Evolutionary conservation across 2,329 filamentous ascomycete species (phyloP).

Genomic region (Coleophoma eucalyptorum): DNA sequence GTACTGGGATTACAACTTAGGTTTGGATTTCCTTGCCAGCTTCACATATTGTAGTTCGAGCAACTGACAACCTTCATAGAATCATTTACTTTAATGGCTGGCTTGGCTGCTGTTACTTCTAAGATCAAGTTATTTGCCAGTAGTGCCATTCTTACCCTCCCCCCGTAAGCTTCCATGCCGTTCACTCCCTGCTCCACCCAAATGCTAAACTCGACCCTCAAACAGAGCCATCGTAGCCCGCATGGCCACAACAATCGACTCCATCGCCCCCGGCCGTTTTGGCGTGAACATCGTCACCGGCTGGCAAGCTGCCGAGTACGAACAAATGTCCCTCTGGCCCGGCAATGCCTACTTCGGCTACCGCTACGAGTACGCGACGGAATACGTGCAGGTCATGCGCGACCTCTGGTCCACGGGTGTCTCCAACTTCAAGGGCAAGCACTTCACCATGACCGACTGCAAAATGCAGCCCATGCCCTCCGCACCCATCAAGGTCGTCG

Average conservation of each 20-base stretch:
- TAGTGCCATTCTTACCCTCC: conserved; percentile 21
- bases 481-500: conserved; percentile 19
- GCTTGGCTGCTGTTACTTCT: conserved; percentile 22
- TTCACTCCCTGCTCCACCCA: no score
- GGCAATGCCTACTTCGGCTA: conserved; percentile 22
- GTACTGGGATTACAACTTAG: conserved; percentile 26
- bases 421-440: conserved; percentile 24
- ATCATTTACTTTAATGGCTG: conserved; percentile 26
- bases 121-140: conserved; percentile 25
- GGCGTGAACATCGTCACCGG: conserved; percentile 27
- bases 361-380: conserved; percentile 25
- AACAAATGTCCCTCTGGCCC: conserved; percentile 26
- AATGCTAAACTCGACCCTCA: no score
- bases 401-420: conserved; percentile 24
- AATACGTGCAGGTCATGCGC: conserved; percentile 25
- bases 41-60: neutral
- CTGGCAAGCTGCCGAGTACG: conserved; percentile 25
- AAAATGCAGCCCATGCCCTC: conserved; percentile 15
- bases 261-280: conserved; percentile 24
- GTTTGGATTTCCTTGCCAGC: neutral
- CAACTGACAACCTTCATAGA: conserved; percentile 9
- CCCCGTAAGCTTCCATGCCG: conserved; percentile 5
- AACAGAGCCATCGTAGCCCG: conserved; percentile 16
- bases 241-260: conserved; percentile 25
- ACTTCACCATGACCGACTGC: conserved; percentile 27